phyloP scores from a whole-genome alignment of 257 asterid species.

The Gardenia jasminoides region DNA sequence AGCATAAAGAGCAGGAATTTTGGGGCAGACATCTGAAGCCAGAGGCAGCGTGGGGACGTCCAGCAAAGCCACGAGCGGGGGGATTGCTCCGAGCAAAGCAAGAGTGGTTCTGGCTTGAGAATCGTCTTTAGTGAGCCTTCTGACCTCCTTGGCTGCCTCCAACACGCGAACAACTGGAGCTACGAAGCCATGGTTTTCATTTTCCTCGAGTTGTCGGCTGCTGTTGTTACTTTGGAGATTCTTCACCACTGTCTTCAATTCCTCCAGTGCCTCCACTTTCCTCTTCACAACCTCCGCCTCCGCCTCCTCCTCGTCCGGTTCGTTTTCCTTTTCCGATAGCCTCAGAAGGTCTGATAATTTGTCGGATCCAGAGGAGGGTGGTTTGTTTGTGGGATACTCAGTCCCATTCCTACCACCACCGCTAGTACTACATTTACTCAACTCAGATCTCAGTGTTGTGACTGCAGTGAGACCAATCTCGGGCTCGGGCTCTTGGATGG shows the following conservation, averaged over 20 bases:
- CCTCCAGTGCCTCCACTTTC: slow-evolving; percentile 57
- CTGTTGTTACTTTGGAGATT: slow-evolving; percentile 29
- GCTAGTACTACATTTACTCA: slow-evolving; percentile 14
- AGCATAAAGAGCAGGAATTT: slow-evolving; percentile 77
- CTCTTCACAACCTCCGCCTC: slow-evolving; percentile 45
- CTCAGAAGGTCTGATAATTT: slow-evolving; percentile 67
- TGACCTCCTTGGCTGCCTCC: slow-evolving; percentile 71
- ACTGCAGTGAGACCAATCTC: background rate
- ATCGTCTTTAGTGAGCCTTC: slow-evolving; percentile 66
- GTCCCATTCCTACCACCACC: background rate
- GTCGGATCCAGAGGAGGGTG: slow-evolving; percentile 41
- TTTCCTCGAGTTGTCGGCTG: slow-evolving; percentile 12
- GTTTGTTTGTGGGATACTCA: too few relatives aligned
- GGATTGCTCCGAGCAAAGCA: slow-evolving; percentile 40
- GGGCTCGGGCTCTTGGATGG: slow-evolving; percentile 10
- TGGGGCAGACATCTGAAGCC: slow-evolving; percentile 53
- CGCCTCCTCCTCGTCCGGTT: slow-evolving; percentile 37
- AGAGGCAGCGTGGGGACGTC: slow-evolving; percentile 41
- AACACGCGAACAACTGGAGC: slow-evolving; percentile 16
- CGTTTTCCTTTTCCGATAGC: slow-evolving; percentile 52
- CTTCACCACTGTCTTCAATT: slow-evolving; percentile 46
- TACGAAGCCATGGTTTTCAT: background rate
- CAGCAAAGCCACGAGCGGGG: slow-evolving; percentile 74
- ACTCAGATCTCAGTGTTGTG: slow-evolving; percentile 24
- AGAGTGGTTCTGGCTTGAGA: slow-evolving; percentile 51